These are phyloP conservation scores for Lycium ferocissimum DNA, from an alignment of 257 asterid species.

Conservation along the genomic window DNA sequence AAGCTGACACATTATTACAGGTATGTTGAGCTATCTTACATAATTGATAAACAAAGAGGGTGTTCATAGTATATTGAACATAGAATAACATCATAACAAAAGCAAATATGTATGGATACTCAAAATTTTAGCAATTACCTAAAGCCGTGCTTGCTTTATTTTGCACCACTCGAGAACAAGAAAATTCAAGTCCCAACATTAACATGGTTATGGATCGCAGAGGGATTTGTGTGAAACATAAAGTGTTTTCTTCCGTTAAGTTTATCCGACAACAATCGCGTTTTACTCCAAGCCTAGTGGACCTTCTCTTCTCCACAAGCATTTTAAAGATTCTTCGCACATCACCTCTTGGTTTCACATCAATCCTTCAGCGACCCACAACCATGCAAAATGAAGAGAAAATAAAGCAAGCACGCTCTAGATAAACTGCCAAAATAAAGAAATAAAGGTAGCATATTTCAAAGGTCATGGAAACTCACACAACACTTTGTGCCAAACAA, in stretches of 20 bases:
- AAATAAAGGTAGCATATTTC: background rate
- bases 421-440: background rate
- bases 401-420: slow-evolving; percentile 1
- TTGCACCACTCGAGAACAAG: background rate
- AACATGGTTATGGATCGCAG: background rate
- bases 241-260: background rate
- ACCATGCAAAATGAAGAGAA: background rate
- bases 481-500: background rate
- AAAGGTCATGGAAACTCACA: background rate
- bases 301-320: background rate
- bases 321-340: background rate
- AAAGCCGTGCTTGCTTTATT: slow-evolving; percentile 13
- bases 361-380: background rate
- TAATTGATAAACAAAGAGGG: background rate
- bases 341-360: background rate
- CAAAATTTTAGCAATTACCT: background rate
- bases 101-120: background rate
- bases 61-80: too few species aligned
- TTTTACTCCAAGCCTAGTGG: background rate
- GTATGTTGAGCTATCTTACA: too few species aligned
- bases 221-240: background rate
- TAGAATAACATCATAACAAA: background rate
- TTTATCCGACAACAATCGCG: background rate
- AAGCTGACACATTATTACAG: background rate
- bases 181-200: slow-evolving; percentile 1